Percentiles rank a stretch among this genome's conserved stretches.
Conservation (phyloP, 1,284 basidiomycete genomes). For the Mycosarcoma maydis region DNA sequence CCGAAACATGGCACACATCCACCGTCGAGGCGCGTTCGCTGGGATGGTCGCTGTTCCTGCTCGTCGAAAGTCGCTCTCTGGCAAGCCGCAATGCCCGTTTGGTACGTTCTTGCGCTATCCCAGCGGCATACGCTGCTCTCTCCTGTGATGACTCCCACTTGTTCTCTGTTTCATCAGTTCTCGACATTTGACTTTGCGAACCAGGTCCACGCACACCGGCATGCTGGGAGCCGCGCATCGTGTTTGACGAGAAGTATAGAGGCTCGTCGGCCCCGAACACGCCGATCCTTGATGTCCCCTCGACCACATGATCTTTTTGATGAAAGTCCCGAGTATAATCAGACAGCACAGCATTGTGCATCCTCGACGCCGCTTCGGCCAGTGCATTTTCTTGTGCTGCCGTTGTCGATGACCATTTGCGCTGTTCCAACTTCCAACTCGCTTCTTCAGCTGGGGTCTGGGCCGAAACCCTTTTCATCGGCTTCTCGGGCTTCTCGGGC, state of each 20-base stretch:
- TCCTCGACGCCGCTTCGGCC: slow-evolving; percentile 12
- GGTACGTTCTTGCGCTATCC: slow-evolving; percentile 25
- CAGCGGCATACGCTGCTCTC: slow-evolving; percentile 20
- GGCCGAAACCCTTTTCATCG: not conserved
- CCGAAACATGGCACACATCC: too few species aligned
- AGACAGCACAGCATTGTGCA: slow-evolving; percentile 22
- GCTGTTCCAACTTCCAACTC: slow-evolving; percentile 2
- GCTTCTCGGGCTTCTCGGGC: too few species aligned
- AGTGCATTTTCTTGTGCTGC: not conserved
- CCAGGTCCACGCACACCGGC: not conserved
- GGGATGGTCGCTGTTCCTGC: not conserved
- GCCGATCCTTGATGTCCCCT: slow-evolving; percentile 11
- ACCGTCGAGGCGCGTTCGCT: too few species aligned
- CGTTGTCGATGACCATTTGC: not conserved
- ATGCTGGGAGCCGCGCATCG: not conserved
- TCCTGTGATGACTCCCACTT: slow-evolving; percentile 27
- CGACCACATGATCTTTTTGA: not conserved
- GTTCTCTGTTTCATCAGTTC: slow-evolving; percentile 2
- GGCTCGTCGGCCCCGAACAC: slow-evolving; percentile 15
- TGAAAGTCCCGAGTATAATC: slow-evolving; percentile 7
- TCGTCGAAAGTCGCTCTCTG: slow-evolving; percentile 13
- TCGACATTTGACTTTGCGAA: too few species aligned
- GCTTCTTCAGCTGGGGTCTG: slow-evolving; percentile 38
- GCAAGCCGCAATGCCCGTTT: slow-evolving; percentile 20
- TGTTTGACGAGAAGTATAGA: slow-evolving; percentile 32